Conservation (phyloP, 1,284 basidiomycete genomes). For the Ganoderma resinaceum region DNA sequence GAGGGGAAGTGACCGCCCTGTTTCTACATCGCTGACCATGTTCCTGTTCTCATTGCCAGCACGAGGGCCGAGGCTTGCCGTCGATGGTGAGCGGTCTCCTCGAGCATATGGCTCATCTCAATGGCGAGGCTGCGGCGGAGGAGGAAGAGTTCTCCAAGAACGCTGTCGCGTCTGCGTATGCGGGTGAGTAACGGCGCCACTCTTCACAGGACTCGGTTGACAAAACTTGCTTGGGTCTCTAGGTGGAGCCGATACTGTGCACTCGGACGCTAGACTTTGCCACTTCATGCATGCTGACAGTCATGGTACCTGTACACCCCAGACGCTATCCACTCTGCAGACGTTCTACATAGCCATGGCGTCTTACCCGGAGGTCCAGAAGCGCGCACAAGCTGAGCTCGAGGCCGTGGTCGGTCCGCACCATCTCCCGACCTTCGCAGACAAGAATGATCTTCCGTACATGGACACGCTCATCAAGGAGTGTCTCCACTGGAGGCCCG, state of each 20-base stretch:
- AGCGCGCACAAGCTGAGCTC: slow-evolving; percentile 38
- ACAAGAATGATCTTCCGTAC: slow-evolving; percentile 27
- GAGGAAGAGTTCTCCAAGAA: slow-evolving; percentile 19
- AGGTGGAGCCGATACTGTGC: not conserved
- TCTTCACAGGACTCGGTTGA: not conserved
- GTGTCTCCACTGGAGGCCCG: slow-evolving; percentile 29
- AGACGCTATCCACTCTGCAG: slow-evolving; percentile 18
- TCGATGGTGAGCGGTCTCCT: slow-evolving; percentile 16
- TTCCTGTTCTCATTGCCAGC: not conserved
- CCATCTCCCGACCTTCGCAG: slow-evolving; percentile 27
- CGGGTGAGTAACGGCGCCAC: slow-evolving; percentile 6
- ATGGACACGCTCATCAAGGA: slow-evolving; percentile 27
- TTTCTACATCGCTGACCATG: not conserved
- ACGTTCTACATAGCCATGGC: slow-evolving; percentile 33
- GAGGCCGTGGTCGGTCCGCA: slow-evolving; percentile 32
- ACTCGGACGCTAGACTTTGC: not conserved
- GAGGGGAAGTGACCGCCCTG: not conserved
- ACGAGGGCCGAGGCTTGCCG: not conserved
- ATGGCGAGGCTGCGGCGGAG: not conserved
- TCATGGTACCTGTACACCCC: not conserved
- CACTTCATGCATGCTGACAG: not conserved
- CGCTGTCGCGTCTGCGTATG: slow-evolving; percentile 16
- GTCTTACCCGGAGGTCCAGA: slow-evolving; percentile 33
- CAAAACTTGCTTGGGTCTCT: not conserved
- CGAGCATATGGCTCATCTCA: not conserved